Percentiles rank a stretch among this genome's conserved stretches.
phyloP scores from a whole-genome alignment of 345 rosid species.

The Eucalyptus caleyi region DNA sequence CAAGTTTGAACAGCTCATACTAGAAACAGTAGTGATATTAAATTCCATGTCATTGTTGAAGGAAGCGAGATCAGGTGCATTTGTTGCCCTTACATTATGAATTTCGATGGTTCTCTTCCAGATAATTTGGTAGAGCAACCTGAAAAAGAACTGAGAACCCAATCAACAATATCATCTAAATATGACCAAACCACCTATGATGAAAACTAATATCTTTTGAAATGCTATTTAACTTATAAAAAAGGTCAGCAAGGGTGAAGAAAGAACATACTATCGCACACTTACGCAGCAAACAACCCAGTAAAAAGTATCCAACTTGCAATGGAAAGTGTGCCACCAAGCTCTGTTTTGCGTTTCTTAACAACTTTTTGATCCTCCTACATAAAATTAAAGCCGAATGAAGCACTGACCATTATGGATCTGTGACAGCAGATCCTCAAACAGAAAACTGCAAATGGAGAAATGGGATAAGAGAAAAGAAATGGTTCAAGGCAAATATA shows the following conservation, averaged over 20 bases:
- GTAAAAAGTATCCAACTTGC: constrained; percentile 94
- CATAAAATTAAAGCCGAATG: neutral
- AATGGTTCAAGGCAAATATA: neutral
- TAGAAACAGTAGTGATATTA: constrained; percentile 71
- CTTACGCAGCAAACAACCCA: constrained; percentile 94
- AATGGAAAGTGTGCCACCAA: constrained; percentile 85
- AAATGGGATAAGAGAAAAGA: neutral
- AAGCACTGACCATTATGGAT: neutral
- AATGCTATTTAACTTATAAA: neutral
- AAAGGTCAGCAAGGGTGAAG: neutral
- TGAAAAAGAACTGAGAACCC: constrained; percentile 39
- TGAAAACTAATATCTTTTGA: neutral
- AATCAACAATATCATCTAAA: constrained; percentile 3
- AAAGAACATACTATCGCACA: neutral
- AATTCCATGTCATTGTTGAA: constrained; percentile 78
- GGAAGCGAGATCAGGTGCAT: constrained; percentile 58
- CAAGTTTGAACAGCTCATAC: constrained; percentile 80
- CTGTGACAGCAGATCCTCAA: neutral
- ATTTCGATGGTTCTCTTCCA: constrained; percentile 76
- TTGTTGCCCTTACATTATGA: constrained; percentile 76
- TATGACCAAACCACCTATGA: neutral
- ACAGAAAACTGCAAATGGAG: neutral
- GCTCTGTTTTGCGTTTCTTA: constrained; percentile 82
- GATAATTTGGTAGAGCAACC: constrained; percentile 91
- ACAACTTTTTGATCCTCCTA: constrained; percentile 83